Evolutionary conservation across 345 rosid species (phyloP).

Genomic region (Gossypium arboreum): DNA sequence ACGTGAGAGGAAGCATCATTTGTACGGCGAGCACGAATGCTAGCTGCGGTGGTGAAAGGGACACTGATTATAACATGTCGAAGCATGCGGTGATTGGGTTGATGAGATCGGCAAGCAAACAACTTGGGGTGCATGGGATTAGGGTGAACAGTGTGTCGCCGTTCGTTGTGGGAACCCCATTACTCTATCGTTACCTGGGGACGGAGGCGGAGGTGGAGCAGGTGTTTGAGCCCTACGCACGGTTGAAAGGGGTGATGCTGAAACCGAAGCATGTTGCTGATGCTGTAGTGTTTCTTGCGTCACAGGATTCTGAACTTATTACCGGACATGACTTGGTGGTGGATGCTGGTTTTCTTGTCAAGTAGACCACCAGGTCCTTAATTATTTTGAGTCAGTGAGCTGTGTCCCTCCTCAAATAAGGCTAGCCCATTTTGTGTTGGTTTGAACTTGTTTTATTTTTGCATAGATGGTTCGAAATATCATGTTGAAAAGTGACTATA

Average conservation of each 20-base stretch:
- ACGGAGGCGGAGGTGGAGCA: slow-evolving; percentile 2
- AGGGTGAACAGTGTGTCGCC: slow-evolving; percentile 19
- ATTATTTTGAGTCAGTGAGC: neutral
- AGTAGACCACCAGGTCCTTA: neutral
- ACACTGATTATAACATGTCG: slow-evolving; percentile 6
- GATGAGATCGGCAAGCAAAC: slow-evolving; percentile 9
- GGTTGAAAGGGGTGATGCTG: neutral
- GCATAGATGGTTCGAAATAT: too few species aligned
- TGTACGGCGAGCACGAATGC: slow-evolving; percentile 6
- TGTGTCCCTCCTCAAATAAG: too few species aligned
- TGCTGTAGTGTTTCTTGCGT: slow-evolving; percentile 11
- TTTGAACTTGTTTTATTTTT: too few species aligned
- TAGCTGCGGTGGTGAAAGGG: neutral
- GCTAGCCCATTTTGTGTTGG: too few species aligned
- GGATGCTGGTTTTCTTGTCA: neutral
- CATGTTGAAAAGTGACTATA: too few species aligned
- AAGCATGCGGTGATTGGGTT: slow-evolving; percentile 14
- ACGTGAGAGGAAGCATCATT: slow-evolving; percentile 7
- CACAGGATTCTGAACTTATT: neutral
- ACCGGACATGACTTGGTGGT: slow-evolving; percentile 13
- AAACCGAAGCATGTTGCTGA: slow-evolving; percentile 1
- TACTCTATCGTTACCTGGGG: neutral
- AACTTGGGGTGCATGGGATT: slow-evolving; percentile 12
- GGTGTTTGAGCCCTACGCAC: neutral
- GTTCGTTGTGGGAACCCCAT: neutral